Evolutionary conservation across 1,284 basidiomycete species (phyloP).

Genomic region (Ganoderma sp.): DNA sequence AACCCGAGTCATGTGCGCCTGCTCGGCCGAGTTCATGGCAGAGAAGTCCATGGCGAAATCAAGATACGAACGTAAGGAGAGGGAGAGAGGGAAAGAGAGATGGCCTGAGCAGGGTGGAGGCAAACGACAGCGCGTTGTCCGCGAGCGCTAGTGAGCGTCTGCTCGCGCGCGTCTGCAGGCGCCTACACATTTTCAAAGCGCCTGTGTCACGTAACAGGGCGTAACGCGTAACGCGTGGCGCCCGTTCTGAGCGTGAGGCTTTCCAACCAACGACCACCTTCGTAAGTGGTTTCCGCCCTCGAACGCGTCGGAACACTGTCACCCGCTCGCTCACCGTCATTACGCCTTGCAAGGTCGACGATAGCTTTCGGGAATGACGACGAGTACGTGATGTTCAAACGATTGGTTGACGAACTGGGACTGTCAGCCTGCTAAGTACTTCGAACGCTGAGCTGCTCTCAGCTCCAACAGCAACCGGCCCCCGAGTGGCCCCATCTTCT

Average conservation of each 20-base stretch:
- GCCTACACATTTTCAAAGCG: background rate
- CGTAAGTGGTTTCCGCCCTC: background rate
- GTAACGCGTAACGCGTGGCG: constrained; percentile 4
- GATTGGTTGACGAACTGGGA: background rate
- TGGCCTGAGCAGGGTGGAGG: background rate
- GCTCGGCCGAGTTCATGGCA: constrained; percentile 82
- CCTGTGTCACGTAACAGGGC: background rate
- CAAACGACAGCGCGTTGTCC: constrained; percentile 2
- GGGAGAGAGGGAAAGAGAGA: background rate
- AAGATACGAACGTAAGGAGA: constrained; percentile 9
- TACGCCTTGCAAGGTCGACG: background rate
- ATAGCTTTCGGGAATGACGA: background rate
- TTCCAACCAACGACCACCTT: background rate
- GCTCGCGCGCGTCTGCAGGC: background rate
- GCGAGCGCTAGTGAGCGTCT: background rate
- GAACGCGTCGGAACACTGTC: background rate
- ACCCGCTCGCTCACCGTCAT: background rate
- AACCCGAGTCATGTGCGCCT: constrained; percentile 88
- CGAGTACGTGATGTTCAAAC: background rate
- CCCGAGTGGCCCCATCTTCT: background rate
- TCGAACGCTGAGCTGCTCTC: background rate
- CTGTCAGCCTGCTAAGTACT: too few relatives aligned
- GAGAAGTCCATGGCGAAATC: constrained; percentile 81
- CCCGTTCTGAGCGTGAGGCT: background rate
- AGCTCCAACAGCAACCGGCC: background rate